Conservation (phyloP, 495 filamentous ascomycete genomes). For the Podospora tetraspora region DNA sequence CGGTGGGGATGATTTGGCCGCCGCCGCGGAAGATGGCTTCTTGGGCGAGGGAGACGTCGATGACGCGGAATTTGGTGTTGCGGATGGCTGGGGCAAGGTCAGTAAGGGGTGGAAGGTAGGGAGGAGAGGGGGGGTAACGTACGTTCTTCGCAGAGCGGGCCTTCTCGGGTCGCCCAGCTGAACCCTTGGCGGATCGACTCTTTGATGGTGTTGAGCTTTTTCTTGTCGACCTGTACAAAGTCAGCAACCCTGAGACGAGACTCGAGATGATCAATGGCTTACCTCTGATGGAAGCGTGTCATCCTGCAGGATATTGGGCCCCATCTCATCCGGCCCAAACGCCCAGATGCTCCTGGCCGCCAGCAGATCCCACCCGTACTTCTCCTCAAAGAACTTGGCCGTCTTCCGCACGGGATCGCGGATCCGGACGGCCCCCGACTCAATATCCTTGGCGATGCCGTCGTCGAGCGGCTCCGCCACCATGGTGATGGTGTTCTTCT, state of each 20-base stretch:
- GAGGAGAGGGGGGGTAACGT: constrained; percentile 39
- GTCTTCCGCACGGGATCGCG: constrained; percentile 89
- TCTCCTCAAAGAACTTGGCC: constrained; percentile 95
- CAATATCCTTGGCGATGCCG: constrained; percentile 93
- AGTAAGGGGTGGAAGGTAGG: neutral
- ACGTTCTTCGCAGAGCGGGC: constrained; percentile 97
- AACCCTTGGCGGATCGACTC: constrained; percentile 94
- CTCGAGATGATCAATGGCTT: constrained; percentile 24
- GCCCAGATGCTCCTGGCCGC: constrained; percentile 96
- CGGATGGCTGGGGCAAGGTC: constrained; percentile 63
- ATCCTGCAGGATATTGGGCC: constrained; percentile 94
- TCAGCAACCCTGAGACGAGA: neutral
- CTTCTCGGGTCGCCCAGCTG: constrained; percentile 91
- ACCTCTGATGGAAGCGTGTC: constrained; percentile 84
- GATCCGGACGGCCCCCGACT: constrained; percentile 82
- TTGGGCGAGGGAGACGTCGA: constrained; percentile 77
- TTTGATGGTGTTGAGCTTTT: constrained; percentile 76
- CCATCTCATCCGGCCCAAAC: constrained; percentile 92
- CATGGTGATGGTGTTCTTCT: constrained; percentile 99
- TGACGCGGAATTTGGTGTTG: constrained; percentile 92
- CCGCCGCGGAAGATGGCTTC: constrained; percentile 92
- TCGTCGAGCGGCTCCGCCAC: constrained; percentile 91
- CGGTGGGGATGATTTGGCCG: constrained; percentile 94
- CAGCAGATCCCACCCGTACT: constrained; percentile 94
- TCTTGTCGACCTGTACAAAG: constrained; percentile 69